A percentile compares a stretch with the other conserved stretches of the same genome.
phyloP scores from a whole-genome alignment of 2,329 filamentous ascomycete genomes.

The Colletotrichum zoysiae region DNA sequence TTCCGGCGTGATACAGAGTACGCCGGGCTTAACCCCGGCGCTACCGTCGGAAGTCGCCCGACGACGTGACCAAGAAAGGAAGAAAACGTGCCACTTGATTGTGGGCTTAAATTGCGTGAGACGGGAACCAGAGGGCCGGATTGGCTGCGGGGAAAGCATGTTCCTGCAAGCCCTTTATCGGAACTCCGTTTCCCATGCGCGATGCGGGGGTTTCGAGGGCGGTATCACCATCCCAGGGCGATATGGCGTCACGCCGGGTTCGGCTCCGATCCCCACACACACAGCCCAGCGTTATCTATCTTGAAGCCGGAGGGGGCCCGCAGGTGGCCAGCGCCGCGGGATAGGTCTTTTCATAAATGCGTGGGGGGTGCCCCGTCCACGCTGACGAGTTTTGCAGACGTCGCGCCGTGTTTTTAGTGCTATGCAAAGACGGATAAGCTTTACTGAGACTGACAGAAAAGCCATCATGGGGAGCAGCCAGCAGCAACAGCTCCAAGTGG shows the following conservation, averaged over 20 bases:
- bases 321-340: neutral
- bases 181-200: slow-evolving; percentile 3
- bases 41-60: slow-evolving; percentile 30
- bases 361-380: neutral
- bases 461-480: slow-evolving; percentile 5
- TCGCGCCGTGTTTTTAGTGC: neutral
- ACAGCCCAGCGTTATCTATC: slow-evolving; percentile 34
- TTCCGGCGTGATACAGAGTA: neutral
- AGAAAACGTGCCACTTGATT: slow-evolving; percentile 35
- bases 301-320: slow-evolving; percentile 10
- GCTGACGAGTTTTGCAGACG: neutral
- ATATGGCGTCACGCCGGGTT: slow-evolving; percentile 41
- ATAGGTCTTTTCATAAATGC: slow-evolving; percentile 21
- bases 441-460: neutral
- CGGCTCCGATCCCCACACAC: slow-evolving; percentile 33
- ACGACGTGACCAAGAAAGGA: neutral
- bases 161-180: slow-evolving; percentile 19
- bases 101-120: slow-evolving; percentile 31
- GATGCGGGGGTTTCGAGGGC: slow-evolving; percentile 29
- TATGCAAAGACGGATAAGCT: neutral
- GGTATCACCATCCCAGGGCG: slow-evolving; percentile 36
- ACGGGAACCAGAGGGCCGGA: neutral
- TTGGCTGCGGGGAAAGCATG: slow-evolving; percentile 13
- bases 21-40: neutral
- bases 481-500: slow-evolving; percentile 52